A percentile compares a stretch with the other conserved stretches of the same genome.
Evolutionary conservation across 2,329 filamentous ascomycete genomes (phyloP).

Genomic region (Fusarium euwallaceae): DNA sequence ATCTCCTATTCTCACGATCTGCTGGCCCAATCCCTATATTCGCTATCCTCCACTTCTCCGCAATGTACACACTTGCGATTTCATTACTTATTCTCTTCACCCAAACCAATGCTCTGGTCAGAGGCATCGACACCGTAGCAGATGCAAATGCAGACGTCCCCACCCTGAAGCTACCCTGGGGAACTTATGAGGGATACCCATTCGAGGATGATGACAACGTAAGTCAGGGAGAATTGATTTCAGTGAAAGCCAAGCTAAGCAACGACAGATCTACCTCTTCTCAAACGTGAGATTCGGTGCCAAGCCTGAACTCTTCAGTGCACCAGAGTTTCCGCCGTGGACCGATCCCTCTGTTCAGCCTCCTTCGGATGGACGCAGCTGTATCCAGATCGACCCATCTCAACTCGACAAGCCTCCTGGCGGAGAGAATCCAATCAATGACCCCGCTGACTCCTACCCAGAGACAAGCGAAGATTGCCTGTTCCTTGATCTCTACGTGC

Average conservation of each 20-base stretch:
- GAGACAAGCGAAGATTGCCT: background rate
- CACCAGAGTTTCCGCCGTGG: background rate
- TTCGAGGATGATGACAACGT: background rate
- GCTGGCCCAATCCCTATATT: too few species aligned
- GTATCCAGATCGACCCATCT: background rate
- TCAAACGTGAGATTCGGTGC: background rate
- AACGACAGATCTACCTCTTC: background rate
- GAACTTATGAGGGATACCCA: background rate
- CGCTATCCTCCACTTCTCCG: background rate
- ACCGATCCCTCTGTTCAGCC: background rate
- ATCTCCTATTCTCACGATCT: too few species aligned
- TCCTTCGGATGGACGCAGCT: background rate
- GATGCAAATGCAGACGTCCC: background rate
- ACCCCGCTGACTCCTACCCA: background rate
- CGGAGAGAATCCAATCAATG: background rate
- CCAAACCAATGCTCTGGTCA: background rate
- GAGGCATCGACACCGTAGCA: background rate
- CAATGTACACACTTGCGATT: accelerated
- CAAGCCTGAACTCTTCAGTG: background rate
- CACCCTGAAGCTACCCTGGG: background rate
- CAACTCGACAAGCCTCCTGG: background rate
- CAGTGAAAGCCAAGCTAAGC: background rate
- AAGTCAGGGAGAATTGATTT: background rate
- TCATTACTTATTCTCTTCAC: background rate
- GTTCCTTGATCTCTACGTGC: background rate